These are phyloP conservation scores for Gaeumannomyces tritici DNA, from an alignment of 2,329 filamentous ascomycete species.

Conservation along the genomic window DNA sequence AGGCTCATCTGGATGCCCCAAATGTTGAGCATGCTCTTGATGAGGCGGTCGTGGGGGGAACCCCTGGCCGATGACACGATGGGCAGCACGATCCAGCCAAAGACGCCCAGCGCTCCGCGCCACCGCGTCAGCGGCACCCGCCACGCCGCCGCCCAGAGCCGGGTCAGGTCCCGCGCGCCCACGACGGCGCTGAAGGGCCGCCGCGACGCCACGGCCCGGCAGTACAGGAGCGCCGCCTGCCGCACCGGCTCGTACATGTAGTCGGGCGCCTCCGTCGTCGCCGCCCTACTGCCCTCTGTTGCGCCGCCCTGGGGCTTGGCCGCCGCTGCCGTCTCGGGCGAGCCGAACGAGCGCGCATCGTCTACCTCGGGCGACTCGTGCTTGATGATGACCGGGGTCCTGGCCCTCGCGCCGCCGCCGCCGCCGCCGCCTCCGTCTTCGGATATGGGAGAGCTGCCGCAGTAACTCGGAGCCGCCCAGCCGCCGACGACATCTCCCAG, in stretches of 20 bases:
- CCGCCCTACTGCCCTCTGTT: background rate
- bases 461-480: background rate
- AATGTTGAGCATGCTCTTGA: conserved; percentile 33
- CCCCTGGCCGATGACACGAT: conserved; percentile 21
- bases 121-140: conserved; percentile 33
- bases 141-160: conserved; percentile 38
- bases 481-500: background rate
- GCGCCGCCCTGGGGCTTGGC: background rate
- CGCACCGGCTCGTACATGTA: conserved; percentile 37
- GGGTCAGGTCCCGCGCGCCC: conserved; percentile 25
- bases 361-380: background rate
- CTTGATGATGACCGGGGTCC: background rate
- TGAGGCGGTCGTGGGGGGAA: conserved; percentile 30
- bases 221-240: conserved; percentile 36
- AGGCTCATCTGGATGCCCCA: conserved; percentile 34
- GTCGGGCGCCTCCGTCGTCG: conserved; percentile 21
- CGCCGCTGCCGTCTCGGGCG: background rate
- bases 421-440: background rate
- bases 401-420: background rate
- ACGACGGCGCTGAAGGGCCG: conserved; percentile 31
- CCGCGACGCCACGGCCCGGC: conserved; percentile 31
- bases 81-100: conserved; percentile 35
- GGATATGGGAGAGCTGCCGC: background rate
- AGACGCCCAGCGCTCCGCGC: conserved; percentile 37
- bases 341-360: background rate